These are phyloP conservation scores for Apophysomyces ossiformis DNA, from an alignment of 371 early-diverging fungal genomes.

Conservation along the genomic window DNA sequence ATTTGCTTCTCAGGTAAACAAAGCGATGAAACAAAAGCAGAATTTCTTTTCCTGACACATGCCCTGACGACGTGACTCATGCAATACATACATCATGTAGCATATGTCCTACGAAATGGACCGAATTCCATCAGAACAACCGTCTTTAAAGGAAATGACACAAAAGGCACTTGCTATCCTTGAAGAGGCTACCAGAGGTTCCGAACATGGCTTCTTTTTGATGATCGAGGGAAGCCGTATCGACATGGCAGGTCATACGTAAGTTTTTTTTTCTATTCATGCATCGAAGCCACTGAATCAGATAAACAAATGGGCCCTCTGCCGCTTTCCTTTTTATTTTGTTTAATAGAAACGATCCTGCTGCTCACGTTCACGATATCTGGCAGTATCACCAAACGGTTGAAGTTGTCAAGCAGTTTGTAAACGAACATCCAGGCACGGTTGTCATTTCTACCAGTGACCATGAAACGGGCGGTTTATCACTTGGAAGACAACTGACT, in stretches of 20 bases:
- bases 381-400: conserved; percentile 72
- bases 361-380: conserved; percentile 78
- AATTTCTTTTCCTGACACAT: not conserved
- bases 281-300: too few relatives aligned
- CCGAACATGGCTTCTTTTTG: conserved; percentile 64
- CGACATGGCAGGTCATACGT: conserved; percentile 49
- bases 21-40: not conserved
- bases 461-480: conserved; percentile 65
- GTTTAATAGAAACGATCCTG: conserved; percentile 70
- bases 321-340: too few relatives aligned
- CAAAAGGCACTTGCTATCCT: conserved; percentile 68
- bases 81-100: conserved; percentile 15
- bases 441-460: conserved; percentile 73
- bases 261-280: conserved; percentile 13
- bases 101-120: conserved; percentile 88
- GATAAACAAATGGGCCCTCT: too few relatives aligned
- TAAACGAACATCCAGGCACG: conserved; percentile 66
- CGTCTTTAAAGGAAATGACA: conserved; percentile 78
- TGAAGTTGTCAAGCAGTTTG: conserved; percentile 61
- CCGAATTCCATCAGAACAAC: conserved; percentile 64
- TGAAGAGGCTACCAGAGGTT: conserved; percentile 34
- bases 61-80: too few relatives aligned
- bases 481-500: conserved; percentile 56
- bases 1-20: conserved; percentile 64
- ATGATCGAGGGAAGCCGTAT: conserved; percentile 67